Evolutionary conservation across 1,284 basidiomycete genomes (phyloP).

Genomic region (Phlebopus sp.): DNA sequence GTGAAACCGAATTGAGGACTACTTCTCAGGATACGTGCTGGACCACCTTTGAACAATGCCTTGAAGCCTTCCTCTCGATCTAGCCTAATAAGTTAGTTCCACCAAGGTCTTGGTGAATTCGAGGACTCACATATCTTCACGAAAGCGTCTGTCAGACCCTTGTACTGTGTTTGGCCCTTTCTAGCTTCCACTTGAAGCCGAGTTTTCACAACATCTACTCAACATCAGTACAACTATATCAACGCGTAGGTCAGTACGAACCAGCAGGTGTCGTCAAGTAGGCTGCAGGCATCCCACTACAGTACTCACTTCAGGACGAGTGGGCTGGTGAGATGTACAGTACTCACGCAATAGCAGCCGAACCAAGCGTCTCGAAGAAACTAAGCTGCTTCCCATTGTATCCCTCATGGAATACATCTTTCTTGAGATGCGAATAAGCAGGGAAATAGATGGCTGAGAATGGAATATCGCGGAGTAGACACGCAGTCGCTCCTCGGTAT

Average conservation of each 20-base stretch:
- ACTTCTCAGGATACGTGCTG: constrained; percentile 86
- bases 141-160: constrained; percentile 88
- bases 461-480: constrained; percentile 90
- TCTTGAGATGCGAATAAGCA: constrained; percentile 83
- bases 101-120: background rate
- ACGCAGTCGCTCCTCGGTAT: constrained; percentile 89
- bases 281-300: constrained; percentile 92
- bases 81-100: constrained; percentile 28
- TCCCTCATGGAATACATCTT: constrained; percentile 95
- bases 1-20: constrained; percentile 93
- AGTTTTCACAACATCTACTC: constrained; percentile 95
- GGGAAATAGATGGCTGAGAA: constrained; percentile 88
- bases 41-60: constrained; percentile 95
- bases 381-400: constrained; percentile 90
- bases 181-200: constrained; percentile 94
- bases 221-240: constrained; percentile 13
- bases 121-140: constrained; percentile 73
- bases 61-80: constrained; percentile 84
- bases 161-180: constrained; percentile 91
- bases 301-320: constrained; percentile 13
- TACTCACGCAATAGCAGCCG: constrained; percentile 80
- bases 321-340: constrained; percentile 17
- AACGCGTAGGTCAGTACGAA: constrained; percentile 32
- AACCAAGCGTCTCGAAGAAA: constrained; percentile 85
- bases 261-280: constrained; percentile 84